Evolutionary conservation across 306 rosid genomes (phyloP).

Genomic region (Trifolium dubium): DNA sequence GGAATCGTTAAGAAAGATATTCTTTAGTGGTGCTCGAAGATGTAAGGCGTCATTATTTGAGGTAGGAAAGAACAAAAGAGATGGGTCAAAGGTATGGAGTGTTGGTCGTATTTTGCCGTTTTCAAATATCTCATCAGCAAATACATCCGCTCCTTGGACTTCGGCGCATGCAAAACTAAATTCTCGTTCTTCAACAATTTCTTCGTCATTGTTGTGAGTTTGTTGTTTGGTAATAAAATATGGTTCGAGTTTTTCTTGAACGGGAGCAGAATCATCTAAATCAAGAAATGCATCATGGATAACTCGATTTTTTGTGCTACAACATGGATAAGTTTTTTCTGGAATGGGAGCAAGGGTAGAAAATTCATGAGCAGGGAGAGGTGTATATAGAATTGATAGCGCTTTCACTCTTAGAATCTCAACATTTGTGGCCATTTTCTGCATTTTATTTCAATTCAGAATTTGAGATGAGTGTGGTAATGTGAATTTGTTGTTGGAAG

Average conservation of each 20-base stretch:
- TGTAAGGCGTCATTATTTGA: too few relatives aligned
- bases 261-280: background rate
- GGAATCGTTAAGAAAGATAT: slow-evolving; percentile 46
- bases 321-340: background rate
- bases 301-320: background rate
- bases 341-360: background rate
- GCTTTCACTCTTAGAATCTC: background rate
- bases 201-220: background rate
- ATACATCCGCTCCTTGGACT: background rate
- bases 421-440: background rate
- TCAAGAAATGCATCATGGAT: background rate
- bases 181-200: background rate
- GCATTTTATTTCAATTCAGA: too few relatives aligned
- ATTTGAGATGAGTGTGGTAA: too few relatives aligned
- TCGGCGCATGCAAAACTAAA: background rate
- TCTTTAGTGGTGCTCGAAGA: too few relatives aligned
- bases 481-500: too few relatives aligned
- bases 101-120: slow-evolving; percentile 64
- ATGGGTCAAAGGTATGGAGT: slow-evolving; percentile 38
- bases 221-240: background rate
- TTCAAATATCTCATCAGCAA: slow-evolving; percentile 60
- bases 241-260: background rate
- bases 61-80: too few relatives aligned
- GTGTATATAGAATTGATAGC: background rate
- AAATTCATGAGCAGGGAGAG: background rate